Conservation (phyloP, 106 monocot genomes). For the Acanthochlamys bracteata region DNA sequence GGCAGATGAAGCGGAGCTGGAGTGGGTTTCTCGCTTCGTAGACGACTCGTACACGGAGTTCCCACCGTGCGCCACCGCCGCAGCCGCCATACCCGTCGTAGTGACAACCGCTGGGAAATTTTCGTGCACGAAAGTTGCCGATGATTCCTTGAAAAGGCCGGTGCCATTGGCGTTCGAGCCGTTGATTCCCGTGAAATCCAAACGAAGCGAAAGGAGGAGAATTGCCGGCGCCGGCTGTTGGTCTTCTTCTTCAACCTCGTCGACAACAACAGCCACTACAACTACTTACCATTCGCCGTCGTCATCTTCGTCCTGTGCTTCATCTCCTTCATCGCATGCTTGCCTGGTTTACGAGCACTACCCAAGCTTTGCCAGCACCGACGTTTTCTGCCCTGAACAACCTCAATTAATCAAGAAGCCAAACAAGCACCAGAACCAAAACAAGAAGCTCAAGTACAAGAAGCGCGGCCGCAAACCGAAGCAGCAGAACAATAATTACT, state of each 20-base stretch:
- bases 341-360: not conserved
- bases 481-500: not conserved
- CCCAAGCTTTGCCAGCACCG: conserved; percentile 10
- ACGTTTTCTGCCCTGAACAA: too few relatives aligned
- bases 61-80: not conserved
- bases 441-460: conserved; percentile 25
- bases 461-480: conserved; percentile 43
- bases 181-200: too few relatives aligned
- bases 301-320: conserved; percentile 2
- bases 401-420: too few relatives aligned
- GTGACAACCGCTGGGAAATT: too few relatives aligned
- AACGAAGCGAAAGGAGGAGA: conserved; percentile 64
- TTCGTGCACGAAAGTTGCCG: too few relatives aligned
- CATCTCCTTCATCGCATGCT: not conserved
- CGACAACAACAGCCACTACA: too few relatives aligned
- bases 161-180: too few relatives aligned
- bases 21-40: conserved; percentile 69
- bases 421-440: too few relatives aligned
- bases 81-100: conserved; percentile 33
- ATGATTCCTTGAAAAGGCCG: too few relatives aligned
- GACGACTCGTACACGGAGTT: conserved; percentile 60
- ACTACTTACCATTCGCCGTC: too few relatives aligned
- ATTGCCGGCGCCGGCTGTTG: conserved; percentile 12
- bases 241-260: too few relatives aligned
- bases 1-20: conserved; percentile 52